Evolutionary conservation across 2,329 filamentous ascomycete genomes (phyloP).

Genomic region (Fusarium sacchari): DNA sequence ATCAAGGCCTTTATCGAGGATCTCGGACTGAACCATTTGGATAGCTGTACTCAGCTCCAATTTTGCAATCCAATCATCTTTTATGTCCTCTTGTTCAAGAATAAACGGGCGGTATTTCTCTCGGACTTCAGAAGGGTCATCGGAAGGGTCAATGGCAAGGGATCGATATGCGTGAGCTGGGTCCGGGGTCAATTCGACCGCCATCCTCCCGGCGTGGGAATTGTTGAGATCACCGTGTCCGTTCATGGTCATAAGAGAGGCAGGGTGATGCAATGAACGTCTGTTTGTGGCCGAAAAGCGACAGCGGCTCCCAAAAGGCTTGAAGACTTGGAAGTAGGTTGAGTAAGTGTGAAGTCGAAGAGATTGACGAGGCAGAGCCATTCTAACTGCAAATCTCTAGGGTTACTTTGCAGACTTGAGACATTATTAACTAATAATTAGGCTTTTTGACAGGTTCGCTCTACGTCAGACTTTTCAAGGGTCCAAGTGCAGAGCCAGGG

Average conservation of each 20-base stretch:
- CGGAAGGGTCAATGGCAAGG: not conserved
- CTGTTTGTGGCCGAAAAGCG: not conserved
- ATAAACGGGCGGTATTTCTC: not conserved
- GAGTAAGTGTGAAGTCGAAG: not conserved
- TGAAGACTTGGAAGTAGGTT: not conserved
- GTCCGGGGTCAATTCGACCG: fast-evolving
- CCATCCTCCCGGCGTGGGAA: not conserved
- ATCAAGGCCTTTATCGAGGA: not conserved
- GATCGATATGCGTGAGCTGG: fast-evolving
- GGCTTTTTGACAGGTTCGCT: not conserved
- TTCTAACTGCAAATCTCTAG: not conserved
- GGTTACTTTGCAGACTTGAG: fast-evolving
- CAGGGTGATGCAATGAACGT: fast-evolving
- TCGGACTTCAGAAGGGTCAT: fast-evolving
- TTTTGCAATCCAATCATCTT: not conserved
- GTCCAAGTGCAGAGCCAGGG: not conserved
- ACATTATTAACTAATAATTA: not conserved
- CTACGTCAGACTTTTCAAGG: not conserved
- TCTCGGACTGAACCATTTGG: not conserved
- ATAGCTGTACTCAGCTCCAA: not conserved
- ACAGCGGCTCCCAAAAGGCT: fast-evolving
- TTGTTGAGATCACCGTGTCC: fast-evolving
- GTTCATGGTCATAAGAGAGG: not conserved
- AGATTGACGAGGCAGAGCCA: not conserved
- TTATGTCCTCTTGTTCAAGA: fast-evolving